These are phyloP conservation scores for Ophiostoma perfectum DNA, from an alignment of 2,329 filamentous ascomycete species.

Conservation along the genomic window DNA sequence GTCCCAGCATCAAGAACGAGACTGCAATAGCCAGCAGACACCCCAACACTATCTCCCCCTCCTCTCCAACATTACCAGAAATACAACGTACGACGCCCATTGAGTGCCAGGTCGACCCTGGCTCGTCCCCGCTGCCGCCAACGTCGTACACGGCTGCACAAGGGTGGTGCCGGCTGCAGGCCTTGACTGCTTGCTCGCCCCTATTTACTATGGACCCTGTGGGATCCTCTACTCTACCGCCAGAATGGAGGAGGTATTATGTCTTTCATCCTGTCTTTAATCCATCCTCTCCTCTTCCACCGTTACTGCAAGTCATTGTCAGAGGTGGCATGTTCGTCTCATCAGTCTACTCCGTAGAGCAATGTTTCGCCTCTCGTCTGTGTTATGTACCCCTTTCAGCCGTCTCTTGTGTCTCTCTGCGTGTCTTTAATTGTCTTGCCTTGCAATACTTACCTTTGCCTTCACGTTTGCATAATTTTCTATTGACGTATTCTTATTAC, in stretches of 20 bases:
- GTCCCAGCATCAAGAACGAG: no score
- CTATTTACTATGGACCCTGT: not conserved
- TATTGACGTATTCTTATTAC: not conserved
- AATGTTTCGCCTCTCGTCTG: not conserved
- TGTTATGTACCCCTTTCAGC: not conserved
- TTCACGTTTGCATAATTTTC: not conserved
- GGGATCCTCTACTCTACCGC: no score
- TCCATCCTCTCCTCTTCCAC: not conserved
- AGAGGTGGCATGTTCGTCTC: not conserved
- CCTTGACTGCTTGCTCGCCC: not conserved
- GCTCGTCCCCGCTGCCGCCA: conserved; percentile 6
- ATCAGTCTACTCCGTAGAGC: not conserved
- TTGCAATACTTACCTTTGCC: not conserved
- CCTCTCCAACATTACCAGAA: not conserved
- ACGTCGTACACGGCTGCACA: conserved; percentile 11
- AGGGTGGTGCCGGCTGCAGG: conserved; percentile 12
- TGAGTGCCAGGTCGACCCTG: not conserved
- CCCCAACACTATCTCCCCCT: no score
- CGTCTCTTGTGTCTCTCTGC: not conserved
- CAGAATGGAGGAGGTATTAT: not conserved
- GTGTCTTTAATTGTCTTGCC: not conserved
- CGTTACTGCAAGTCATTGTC: not conserved
- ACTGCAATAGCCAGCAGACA: no score
- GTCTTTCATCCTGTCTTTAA: not conserved
- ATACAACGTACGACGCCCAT: no score